Conservation (phyloP, 768 basidiomycete species). For the Leccinum subgranulosum region DNA sequence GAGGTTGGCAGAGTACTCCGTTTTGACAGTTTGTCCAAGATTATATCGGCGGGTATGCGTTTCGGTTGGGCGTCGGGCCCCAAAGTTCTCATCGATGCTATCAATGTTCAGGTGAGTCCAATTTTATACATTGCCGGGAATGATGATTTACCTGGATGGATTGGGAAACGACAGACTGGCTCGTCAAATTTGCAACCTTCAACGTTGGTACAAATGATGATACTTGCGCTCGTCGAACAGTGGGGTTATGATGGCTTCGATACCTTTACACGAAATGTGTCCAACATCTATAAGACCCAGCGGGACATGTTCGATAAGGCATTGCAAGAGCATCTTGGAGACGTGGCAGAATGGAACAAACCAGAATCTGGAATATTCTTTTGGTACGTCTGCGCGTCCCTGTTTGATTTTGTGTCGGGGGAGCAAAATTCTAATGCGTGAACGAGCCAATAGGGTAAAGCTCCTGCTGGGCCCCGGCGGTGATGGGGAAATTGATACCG, state of each 20-base stretch:
- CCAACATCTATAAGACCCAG: constrained; percentile 61
- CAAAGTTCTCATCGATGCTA: constrained; percentile 53
- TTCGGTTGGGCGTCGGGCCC: constrained; percentile 78
- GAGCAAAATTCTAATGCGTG: neutral
- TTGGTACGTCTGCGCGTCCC: neutral
- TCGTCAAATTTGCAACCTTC: constrained; percentile 62
- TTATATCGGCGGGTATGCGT: constrained; percentile 66
- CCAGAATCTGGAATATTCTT: constrained; percentile 35
- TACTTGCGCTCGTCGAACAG: constrained; percentile 45
- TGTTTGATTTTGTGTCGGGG: neutral
- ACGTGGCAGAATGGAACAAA: constrained; percentile 61
- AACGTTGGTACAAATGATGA: constrained; percentile 55
- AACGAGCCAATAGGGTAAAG: constrained; percentile 49
- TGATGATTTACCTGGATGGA: neutral
- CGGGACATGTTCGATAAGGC: constrained; percentile 70
- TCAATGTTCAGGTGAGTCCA: constrained; percentile 58
- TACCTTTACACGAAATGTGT: constrained; percentile 56
- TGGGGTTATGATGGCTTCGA: constrained; percentile 77
- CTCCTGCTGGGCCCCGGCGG: constrained; percentile 40
- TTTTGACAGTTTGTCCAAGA: constrained; percentile 84
- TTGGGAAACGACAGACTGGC: constrained; percentile 42
- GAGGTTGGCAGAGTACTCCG: constrained; percentile 47
- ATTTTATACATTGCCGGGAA: neutral
- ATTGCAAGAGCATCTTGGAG: constrained; percentile 65
- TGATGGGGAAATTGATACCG: constrained; percentile 53